Evolutionary conservation across 139 green algal genomes (phyloP), one percentile per base, ranked within the genome.

Genomic region (Desmodesmus armatus): DNA sequence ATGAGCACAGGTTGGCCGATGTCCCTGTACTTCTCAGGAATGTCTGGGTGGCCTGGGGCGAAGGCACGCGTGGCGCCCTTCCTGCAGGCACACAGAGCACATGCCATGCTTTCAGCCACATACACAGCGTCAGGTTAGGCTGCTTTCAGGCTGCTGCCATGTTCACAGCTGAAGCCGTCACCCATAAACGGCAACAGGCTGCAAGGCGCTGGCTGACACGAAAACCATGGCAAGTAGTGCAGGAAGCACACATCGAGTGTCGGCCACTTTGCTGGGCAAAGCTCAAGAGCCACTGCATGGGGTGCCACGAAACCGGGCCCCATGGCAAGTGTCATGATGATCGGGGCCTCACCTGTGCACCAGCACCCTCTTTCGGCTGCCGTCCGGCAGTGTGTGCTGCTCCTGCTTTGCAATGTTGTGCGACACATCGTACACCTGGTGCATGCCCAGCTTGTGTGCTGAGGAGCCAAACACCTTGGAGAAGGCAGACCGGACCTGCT

Each of bases 371-470:
- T 93, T 95, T 29, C 90, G 73, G 83, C 91, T 53, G 11, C 95
- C 95, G 78, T 97, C 92, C 31, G 40, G 72, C 47, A 98, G 92
- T 77, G 94, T 69, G 89, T 98, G 95, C 83, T 96, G 89, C 90
- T 98, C 96, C 27, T 96, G 88, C 91, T 98, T 98, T 58, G 96
- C 96, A 82, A 98, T 98, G 92, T 98, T 98, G 88, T 98, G 96
- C 29, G 44, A 66, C 0, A 98, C 96, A 86, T 98, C 96, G 76
- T 98, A 98, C 40, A 98, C 93, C 15, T 98, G 87, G 63, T 98
- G 91, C 96, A 98, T 97, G 90, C 98, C 96, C 83, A 98, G 79
- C n/a, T 98, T 94, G 47, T 96, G 92, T 13, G 94, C 88, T 7
- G 88, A 92, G 25, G 84, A 79, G n/a, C 92, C 86, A 77, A 98